Evolutionary conservation across 495 filamentous ascomycete species (phyloP).

Genomic region (Neohortaea acidophila): DNA sequence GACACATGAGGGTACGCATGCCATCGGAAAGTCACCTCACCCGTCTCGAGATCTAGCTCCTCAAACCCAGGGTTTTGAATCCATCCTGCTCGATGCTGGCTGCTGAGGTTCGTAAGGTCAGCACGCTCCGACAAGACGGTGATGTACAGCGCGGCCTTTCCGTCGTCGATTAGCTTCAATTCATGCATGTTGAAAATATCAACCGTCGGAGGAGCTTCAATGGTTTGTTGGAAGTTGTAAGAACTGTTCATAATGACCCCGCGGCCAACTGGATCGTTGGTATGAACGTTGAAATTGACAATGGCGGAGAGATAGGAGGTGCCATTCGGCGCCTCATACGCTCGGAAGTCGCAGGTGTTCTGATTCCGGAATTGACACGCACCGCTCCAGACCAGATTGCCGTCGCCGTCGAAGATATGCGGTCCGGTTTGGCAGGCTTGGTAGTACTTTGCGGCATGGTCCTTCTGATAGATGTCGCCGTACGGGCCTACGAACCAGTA

Average conservation of each 20-base stretch:
- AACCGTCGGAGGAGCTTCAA: not conserved
- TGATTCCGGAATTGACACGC: not conserved
- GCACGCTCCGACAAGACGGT: too few relatives aligned
- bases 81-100: not conserved
- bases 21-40: not conserved
- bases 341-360: slow-evolving; percentile 1
- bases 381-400: not conserved
- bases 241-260: not conserved
- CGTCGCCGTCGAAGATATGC: too few relatives aligned
- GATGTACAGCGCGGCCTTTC: too few relatives aligned
- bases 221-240: not conserved
- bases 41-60: not conserved
- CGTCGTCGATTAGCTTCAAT: not conserved
- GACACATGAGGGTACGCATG: too few relatives aligned
- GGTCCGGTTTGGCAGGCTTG: too few relatives aligned
- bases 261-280: not conserved
- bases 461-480: too few relatives aligned
- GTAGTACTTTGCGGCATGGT: too few relatives aligned
- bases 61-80: not conserved
- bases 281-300: too few relatives aligned
- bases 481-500: too few relatives aligned
- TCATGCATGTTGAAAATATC: not conserved
- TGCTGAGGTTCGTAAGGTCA: too few relatives aligned
- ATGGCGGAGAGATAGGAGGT: not conserved
- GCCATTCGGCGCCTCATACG: not conserved